Base-by-base conservation (phyloP, 208 protist species). In the Trypanosoma rangeli region DNA sequence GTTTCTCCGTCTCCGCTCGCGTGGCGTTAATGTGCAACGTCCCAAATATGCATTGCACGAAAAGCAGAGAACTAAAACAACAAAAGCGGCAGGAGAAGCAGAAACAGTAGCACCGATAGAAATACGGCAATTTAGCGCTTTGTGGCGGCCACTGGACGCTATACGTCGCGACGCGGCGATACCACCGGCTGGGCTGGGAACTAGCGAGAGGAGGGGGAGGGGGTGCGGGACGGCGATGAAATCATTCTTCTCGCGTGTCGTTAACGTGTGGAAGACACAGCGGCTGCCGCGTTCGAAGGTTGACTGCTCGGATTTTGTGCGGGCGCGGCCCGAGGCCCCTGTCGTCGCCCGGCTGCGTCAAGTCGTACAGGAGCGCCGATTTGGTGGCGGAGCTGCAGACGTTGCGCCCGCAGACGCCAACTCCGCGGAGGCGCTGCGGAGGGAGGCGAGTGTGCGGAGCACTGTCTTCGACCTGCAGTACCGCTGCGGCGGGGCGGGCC, bases 391-490 rank as follows among this genome's bases (percentile, higher is more conserved):
- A 29, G 8, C 3, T 3, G 26, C 5, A 35, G 22, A 29, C 3
- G 48, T 26, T 39, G 49, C 64, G 15, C 50, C 74, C 10, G 59
- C 76, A 24, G 60, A 77, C 7, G 22, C 50, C 13, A 65, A 39
- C 8, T 28, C 50, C 5, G 53, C 46, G 3, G 74, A 81, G 37
- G 61, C 64, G 29, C 74, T 79, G 26, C 74, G 62, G 20, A 76
- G 77, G 7, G 77, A 81, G 26, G 60, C 76, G 57, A 62, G 76
- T 33, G 70, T 89, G 20, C 79, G 80, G 31, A 67, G 77, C 55
- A 85, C 78, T 16, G 65, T 90, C 9, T 94, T 94, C 68, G 89
- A 94, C 42, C 69, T 94, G 2, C 53, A 58, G 31, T 80, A 94
- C 74, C 86, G 89, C 29, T 94, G 89, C 68, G 89, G 86, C 8